These are phyloP conservation scores for Termitomyces sp. DNA, from an alignment of 768 basidiomycete genomes.

Conservation along the genomic window DNA sequence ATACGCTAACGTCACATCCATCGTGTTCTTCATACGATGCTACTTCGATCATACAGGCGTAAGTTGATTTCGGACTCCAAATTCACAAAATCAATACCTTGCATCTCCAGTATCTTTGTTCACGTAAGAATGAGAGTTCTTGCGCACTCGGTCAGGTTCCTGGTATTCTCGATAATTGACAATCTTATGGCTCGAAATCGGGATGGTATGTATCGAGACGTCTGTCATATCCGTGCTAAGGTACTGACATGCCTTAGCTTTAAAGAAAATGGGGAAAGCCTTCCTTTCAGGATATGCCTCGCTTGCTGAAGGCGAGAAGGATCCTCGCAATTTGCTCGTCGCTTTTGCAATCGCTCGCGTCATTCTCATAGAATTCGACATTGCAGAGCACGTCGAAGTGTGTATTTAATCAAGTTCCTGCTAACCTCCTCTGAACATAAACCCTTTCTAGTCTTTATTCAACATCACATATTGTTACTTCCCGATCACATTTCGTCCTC, in stretches of 20 bases:
- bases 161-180: constrained; percentile 80
- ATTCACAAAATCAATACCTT: constrained; percentile 1
- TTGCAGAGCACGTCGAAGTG: constrained; percentile 73
- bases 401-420: constrained; percentile 12
- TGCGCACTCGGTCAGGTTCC: constrained; percentile 76
- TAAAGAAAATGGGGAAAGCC: constrained; percentile 65
- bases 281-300: constrained; percentile 74
- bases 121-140: constrained; percentile 80
- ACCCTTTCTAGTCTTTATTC: constrained; percentile 64
- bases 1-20: constrained; percentile 56
- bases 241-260: constrained; percentile 33
- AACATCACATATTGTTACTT: constrained; percentile 98
- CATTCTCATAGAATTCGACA: constrained; percentile 84
- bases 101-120: constrained; percentile 52
- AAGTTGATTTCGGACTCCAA: constrained; percentile 3
- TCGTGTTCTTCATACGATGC: constrained; percentile 64
- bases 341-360: constrained; percentile 88
- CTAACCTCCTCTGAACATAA: neutral
- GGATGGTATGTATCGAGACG: constrained; percentile 39
- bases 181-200: constrained; percentile 67
- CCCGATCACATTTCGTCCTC: constrained; percentile 94
- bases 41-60: constrained; percentile 59
- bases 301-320: constrained; percentile 95
- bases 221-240: neutral
- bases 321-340: constrained; percentile 88